A percentile compares a stretch with the other conserved stretches of the same genome.
Conservation (phyloP, 805 yeast species). For the Maudiozyma turicensis region DNA sequence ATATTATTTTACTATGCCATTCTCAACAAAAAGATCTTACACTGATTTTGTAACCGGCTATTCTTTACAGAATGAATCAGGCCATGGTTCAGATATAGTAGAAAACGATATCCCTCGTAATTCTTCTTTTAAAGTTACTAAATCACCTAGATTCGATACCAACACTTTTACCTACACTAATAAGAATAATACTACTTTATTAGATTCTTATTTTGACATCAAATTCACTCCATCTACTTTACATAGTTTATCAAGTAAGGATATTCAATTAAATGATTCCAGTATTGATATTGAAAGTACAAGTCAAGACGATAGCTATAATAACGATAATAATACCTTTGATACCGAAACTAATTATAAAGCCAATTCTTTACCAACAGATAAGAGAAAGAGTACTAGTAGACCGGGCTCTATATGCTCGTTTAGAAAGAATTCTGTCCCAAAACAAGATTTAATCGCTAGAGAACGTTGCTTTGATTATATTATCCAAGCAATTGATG, state of each 20-base stretch:
- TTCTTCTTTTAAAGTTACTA: constrained; percentile 2
- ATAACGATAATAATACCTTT: not conserved
- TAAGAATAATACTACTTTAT: not conserved
- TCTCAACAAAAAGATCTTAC: constrained; percentile 15
- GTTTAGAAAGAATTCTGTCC: constrained; percentile 15
- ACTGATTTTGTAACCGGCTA: constrained; percentile 6
- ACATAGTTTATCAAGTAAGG: constrained; percentile 2
- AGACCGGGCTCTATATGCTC: constrained; percentile 19
- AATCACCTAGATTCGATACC: not conserved
- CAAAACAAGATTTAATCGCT: constrained; percentile 47
- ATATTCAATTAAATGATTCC: not conserved
- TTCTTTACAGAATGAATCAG: not conserved
- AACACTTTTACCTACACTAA: not conserved
- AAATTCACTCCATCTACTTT: constrained; percentile 3
- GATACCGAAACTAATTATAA: not conserved
- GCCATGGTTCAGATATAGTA: not conserved
- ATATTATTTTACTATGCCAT: constrained; percentile 9
- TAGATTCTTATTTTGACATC: constrained; percentile 5
- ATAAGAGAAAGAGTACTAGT: constrained; percentile 10
- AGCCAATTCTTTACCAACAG: not conserved
- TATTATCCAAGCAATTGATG: constrained; percentile 83
- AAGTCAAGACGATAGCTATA: not conserved
- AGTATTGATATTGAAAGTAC: not conserved
- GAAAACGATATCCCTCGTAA: constrained; percentile 2
- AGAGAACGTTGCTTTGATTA: constrained; percentile 86